Evolutionary conservation across 306 rosid genomes (phyloP).

Genomic region (Purshia tridentata): DNA sequence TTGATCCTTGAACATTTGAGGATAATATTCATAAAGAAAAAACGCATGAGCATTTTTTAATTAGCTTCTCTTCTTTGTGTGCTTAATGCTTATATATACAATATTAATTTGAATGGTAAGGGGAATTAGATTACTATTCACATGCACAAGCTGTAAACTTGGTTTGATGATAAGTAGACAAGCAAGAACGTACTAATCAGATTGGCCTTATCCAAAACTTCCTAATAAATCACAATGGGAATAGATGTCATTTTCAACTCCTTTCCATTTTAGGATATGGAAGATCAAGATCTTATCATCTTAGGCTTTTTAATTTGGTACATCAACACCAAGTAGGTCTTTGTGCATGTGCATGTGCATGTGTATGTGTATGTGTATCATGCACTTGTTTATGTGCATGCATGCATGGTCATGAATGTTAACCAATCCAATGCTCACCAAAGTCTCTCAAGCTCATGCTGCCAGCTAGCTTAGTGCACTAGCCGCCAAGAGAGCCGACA

Average conservation of each 20-base stretch:
- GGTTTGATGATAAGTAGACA: not conserved
- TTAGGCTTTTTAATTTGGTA: not conserved
- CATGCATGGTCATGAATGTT: not conserved
- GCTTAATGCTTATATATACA: not conserved
- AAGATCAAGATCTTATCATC: conserved; percentile 18
- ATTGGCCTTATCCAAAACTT: not conserved
- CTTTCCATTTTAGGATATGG: not conserved
- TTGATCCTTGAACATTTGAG: no score
- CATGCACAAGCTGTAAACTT: not conserved
- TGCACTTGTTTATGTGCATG: not conserved
- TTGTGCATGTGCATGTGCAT: not conserved
- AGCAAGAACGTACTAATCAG: not conserved
- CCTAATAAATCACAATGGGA: not conserved
- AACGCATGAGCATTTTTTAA: no score
- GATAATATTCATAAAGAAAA: no score
- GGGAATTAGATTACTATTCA: not conserved
- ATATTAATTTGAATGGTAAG: not conserved
- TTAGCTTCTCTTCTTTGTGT: not conserved
- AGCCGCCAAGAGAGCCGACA: conserved; percentile 31
- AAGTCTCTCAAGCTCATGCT: no score
- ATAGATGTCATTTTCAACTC: conserved; percentile 10
- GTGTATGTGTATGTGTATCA: no score
- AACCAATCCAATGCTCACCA: no score
- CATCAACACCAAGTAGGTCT: not conserved
- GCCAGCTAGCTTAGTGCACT: not conserved